Evolutionary conservation across 2,329 filamentous ascomycete genomes (phyloP), one percentile per base, ranked within the genome.

Genomic region (Didymellaceae sp.): DNA sequence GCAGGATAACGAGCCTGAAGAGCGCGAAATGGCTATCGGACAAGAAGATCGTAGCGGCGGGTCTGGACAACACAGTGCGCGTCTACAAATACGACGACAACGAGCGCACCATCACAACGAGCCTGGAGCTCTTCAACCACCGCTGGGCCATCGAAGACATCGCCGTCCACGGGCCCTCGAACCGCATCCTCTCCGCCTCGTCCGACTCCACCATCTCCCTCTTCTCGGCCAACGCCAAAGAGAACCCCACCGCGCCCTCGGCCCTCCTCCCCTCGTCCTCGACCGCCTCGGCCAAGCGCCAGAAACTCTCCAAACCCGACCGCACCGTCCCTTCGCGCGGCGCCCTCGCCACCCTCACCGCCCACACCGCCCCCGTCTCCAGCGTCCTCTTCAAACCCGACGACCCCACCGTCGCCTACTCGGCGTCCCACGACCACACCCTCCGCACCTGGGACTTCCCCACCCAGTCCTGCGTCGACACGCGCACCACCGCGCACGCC

Each of bases 391-490:
- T 99, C 78, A 90, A 96, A 74, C 87, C 87, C 4, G 81, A 85
- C 45, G 93, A 97, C 74, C 76, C 86, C 9, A 96, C 90, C 11
- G 90, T 97, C 31, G 93, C 89, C 37, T 97, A 99, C 79, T 93
- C 91, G 1, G 86, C 87, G 17, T 96, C 91, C 14, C 89, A 90
- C 77, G 95, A 99, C 77, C 92, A 96, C 79, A 89, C 89, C 1
- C 79, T 97, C 62, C 87, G 88, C 58, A 97, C 94, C 0, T 89
- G 96, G 77, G 94, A 99, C 77, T 82, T 99, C 37, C 87, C 91
- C 0, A 97, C 93, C 1, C 81, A 84, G 45, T 78, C 80, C 21
- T 83, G 90, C 52, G 91, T 97, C 32, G 90, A 90, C 68, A 90
- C 90, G 4, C 82, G 94, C 48, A 89, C 89, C 1, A 94, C 91